A percentile compares a stretch with the other conserved stretches of the same genome.
These are phyloP conservation scores for Pistacia vera DNA, from an alignment of 345 rosid species.

Conservation along the genomic window DNA sequence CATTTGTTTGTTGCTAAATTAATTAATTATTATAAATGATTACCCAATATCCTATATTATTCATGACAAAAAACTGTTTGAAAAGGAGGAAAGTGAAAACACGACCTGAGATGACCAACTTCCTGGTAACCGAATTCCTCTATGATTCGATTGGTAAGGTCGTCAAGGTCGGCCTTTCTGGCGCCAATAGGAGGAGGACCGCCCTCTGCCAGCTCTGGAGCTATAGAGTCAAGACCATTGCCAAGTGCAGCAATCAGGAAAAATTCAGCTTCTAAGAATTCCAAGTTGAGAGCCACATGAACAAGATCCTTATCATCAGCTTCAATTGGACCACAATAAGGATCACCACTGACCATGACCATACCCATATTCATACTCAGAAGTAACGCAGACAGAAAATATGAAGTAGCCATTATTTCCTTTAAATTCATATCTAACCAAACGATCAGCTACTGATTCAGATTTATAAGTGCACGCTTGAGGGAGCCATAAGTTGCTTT, in stretches of 20 bases:
- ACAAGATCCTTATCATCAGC: constrained; percentile 50
- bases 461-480: too few relatives aligned
- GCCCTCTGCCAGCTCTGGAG: constrained; percentile 42
- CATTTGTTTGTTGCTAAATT: not conserved
- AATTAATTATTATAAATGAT: too few relatives aligned
- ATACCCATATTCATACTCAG: too few relatives aligned
- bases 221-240: constrained; percentile 50
- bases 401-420: too few relatives aligned
- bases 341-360: too few relatives aligned
- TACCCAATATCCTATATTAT: too few relatives aligned
- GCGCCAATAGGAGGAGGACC: constrained; percentile 68
- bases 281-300: constrained; percentile 61
- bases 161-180: constrained; percentile 59
- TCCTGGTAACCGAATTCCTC: constrained; percentile 72
- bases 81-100: too few relatives aligned
- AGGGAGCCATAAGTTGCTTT: too few relatives aligned
- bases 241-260: constrained; percentile 56
- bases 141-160: constrained; percentile 34
- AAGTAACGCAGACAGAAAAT: too few relatives aligned
- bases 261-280: constrained; percentile 28
- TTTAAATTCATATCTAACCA: too few relatives aligned
- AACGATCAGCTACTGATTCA: too few relatives aligned
- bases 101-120: constrained; percentile 70
- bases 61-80: too few relatives aligned
- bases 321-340: constrained; percentile 27